Base-by-base conservation (phyloP, 2,329 filamentous ascomycete genomes). In the Dactylellina leptospora region DNA sequence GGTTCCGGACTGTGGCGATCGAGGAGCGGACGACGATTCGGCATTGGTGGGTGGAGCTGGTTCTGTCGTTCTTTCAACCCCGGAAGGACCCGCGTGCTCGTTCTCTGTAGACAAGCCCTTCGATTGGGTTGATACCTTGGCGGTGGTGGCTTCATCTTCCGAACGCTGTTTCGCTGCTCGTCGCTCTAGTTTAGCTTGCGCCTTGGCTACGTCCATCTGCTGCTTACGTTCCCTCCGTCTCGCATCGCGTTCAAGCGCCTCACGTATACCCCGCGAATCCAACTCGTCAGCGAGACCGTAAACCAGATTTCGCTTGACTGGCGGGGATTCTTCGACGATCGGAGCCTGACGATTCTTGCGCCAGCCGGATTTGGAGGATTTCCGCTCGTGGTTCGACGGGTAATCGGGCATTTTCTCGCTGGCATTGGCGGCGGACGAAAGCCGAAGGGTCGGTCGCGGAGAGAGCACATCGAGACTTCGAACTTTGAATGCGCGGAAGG, bases 181-280 rank as follows among this genome's bases (percentile, higher is more conserved):
- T 55, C 86, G 84, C 40, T 87, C 84, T 22, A 95, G 81, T 66
- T 85, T 86, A 59, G 85, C 84, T 75, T 90, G 87, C 22, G 88
- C 80, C 74, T 85, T 86, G 73, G 91, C 87, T 74, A 87, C 86
- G 20, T 93, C 89, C 36, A 84, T 84, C 64, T 85, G 83, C 58
- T 85, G 86, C 80, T 90, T 93, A 78, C 87, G 87, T 75, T 96
- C 91, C 74, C 85, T 87, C 64, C 95, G 86, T 76, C 93, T 86
- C 75, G 88, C 85, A 77, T 99, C 95, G 70, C 95, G 84, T 76
- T 99, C 95, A 86, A 99, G 89, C 27, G 97, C 83, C 78, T 96
- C 90, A 68, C 93, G 86, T 38, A 99, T 80, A 76, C 92, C 93
- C 56, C 89, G 87, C 2, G 95, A 90, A 80, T 92, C 91, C 60